These are phyloP conservation scores for Xylaria sp. DNA, from an alignment of 2,329 filamentous ascomycete genomes.

Conservation along the genomic window DNA sequence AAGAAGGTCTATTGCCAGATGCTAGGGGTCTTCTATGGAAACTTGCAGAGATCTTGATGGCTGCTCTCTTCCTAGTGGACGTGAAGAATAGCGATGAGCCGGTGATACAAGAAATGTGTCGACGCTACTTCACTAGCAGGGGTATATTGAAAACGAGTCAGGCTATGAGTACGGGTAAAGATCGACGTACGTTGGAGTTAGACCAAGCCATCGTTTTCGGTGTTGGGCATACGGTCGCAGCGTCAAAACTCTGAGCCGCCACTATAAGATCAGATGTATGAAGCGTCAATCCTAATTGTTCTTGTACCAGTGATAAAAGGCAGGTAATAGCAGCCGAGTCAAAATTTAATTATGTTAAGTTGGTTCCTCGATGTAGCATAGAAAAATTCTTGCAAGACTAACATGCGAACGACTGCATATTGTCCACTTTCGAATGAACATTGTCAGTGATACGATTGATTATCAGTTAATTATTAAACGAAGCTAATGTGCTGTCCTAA, in stretches of 20 bases:
- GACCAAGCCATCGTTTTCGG: slow-evolving; percentile 35
- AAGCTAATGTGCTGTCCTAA: slow-evolving; percentile 10
- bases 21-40: slow-evolving; percentile 58
- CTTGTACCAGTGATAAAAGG: neutral
- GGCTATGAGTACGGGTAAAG: neutral
- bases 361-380: neutral
- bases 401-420: neutral
- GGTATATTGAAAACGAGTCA: slow-evolving; percentile 35
- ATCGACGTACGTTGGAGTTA: slow-evolving; percentile 24
- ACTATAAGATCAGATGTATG: neutral
- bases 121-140: slow-evolving; percentile 52
- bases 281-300: neutral
- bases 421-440: neutral
- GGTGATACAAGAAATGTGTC: slow-evolving; percentile 54
- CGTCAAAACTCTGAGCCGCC: slow-evolving; percentile 17
- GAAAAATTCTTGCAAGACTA: neutral
- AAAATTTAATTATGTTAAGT: neutral
- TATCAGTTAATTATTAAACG: slow-evolving; percentile 10
- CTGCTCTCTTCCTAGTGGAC: slow-evolving; percentile 57
- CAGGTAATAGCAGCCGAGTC: neutral
- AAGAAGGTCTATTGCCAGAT: slow-evolving; percentile 57
- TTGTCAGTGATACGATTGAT: neutral
- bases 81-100: slow-evolving; percentile 51
- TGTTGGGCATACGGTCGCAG: neutral
- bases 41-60: slow-evolving; percentile 57